phyloP scores from a whole-genome alignment of 768 basidiomycete species.

The Coprinopsis sp. region DNA sequence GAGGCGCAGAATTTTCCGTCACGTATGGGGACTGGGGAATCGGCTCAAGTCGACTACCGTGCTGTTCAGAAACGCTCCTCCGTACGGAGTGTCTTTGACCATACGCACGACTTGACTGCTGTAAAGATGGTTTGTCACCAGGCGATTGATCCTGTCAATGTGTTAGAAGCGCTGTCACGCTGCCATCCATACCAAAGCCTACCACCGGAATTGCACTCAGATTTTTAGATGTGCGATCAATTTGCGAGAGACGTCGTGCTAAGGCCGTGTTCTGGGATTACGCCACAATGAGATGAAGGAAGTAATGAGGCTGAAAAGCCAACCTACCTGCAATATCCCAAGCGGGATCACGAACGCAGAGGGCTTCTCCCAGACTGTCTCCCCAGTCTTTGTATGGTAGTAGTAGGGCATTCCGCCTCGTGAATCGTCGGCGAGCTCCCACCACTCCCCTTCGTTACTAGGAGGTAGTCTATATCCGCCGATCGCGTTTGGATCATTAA shows the following conservation, averaged over 20 bases:
- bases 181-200: background rate
- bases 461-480: constrained; percentile 64
- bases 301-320: no score
- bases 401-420: constrained; percentile 86
- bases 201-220: background rate
- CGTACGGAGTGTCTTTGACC: constrained; percentile 19
- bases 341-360: constrained; percentile 87
- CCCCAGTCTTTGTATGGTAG: constrained; percentile 88
- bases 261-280: constrained; percentile 59
- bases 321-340: constrained; percentile 73
- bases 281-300: constrained; percentile 8
- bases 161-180: background rate
- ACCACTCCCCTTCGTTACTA: constrained; percentile 87
- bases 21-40: constrained; percentile 67
- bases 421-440: constrained; percentile 86
- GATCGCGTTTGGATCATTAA: constrained; percentile 15
- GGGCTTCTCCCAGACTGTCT: constrained; percentile 93
- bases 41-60: constrained; percentile 35
- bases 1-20: constrained; percentile 56
- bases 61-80: constrained; percentile 20
- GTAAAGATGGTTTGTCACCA: background rate
- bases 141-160: constrained; percentile 3
- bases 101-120: constrained; percentile 11
- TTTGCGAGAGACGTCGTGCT: constrained; percentile 63
- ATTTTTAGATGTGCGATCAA: constrained; percentile 3